A percentile compares a stretch with the other conserved stretches of the same genome.
These are phyloP conservation scores for Medicago arabica DNA, from an alignment of 306 rosid genomes.

Conservation along the genomic window DNA sequence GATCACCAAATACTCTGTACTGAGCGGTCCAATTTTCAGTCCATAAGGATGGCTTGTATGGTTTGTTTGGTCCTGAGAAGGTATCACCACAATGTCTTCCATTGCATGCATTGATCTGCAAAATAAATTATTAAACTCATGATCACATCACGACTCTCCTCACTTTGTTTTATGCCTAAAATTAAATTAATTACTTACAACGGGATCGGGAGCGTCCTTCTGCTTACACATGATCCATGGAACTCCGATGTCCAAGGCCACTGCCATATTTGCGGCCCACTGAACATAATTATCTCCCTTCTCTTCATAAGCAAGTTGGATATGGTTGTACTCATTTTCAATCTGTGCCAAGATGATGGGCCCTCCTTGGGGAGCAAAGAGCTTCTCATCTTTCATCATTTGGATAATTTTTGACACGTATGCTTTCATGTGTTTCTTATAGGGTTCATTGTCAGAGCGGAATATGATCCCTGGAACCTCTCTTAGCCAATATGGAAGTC, in stretches of 20 bases:
- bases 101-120: slow-evolving; percentile 90
- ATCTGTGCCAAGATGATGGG: slow-evolving; percentile 91
- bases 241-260: slow-evolving; percentile 52
- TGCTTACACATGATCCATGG: slow-evolving; percentile 99
- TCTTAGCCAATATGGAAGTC: slow-evolving; percentile 94
- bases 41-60: slow-evolving; percentile 84
- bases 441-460: slow-evolving; percentile 72
- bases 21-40: slow-evolving; percentile 99
- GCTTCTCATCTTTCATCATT: slow-evolving; percentile 67
- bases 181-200: slow-evolving; percentile 50
- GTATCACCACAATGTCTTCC: slow-evolving; percentile 99
- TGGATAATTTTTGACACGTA: slow-evolving; percentile 55
- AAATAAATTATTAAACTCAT: background rate
- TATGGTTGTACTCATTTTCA: slow-evolving; percentile 87
- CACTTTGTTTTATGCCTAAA: background rate
- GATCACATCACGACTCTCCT: background rate
- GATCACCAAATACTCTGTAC: slow-evolving; percentile 83
- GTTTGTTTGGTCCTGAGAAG: slow-evolving; percentile 86
- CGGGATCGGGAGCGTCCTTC: slow-evolving; percentile 87
- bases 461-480: slow-evolving; percentile 69
- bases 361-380: slow-evolving; percentile 87
- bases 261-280: slow-evolving; percentile 87
- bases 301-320: slow-evolving; percentile 71
- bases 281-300: slow-evolving; percentile 65
- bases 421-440: slow-evolving; percentile 68